Percentiles rank a stretch among this genome's conserved stretches.
These are phyloP conservation scores for Diplodia scrobiculata DNA, from an alignment of 2,329 filamentous ascomycete species.

Conservation along the genomic window DNA sequence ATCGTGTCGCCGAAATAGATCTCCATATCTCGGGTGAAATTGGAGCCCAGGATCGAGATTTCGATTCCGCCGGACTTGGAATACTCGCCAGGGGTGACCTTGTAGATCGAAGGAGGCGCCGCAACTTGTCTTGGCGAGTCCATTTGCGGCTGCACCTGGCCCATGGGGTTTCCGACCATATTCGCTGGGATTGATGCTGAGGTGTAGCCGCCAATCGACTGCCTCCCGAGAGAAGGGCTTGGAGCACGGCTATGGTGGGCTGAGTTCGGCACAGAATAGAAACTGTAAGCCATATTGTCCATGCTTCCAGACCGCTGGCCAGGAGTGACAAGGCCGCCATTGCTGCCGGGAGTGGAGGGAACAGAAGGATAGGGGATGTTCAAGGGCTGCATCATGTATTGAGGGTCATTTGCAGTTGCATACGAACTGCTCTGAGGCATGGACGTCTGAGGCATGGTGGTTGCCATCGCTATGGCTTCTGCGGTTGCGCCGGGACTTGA, in stretches of 20 bases:
- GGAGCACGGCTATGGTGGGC: conserved; percentile 75
- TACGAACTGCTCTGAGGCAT: conserved; percentile 38
- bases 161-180: conserved; percentile 11
- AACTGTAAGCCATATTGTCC: conserved; percentile 61
- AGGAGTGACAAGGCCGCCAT: conserved; percentile 55
- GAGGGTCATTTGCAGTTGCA: conserved; percentile 27
- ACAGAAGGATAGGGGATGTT: conserved; percentile 56
- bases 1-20: conserved; percentile 78
- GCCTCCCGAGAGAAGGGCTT: conserved; percentile 58
- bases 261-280: conserved; percentile 73
- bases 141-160: conserved; percentile 16
- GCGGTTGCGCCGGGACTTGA: background rate
- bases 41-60: conserved; percentile 78
- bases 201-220: conserved; percentile 33
- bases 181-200: background rate
- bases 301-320: conserved; percentile 63
- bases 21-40: conserved; percentile 76
- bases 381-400: conserved; percentile 30
- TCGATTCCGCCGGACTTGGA: conserved; percentile 82
- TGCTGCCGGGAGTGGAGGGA: conserved; percentile 67
- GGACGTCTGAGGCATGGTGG: conserved; percentile 33
- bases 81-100: conserved; percentile 80
- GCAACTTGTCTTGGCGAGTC: conserved; percentile 9
- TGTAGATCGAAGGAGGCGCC: conserved; percentile 62
- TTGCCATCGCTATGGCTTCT: background rate